These are phyloP conservation scores for Candida pseudoviswanathii DNA, from an alignment of 1,139 yeast species.

Conservation along the genomic window DNA sequence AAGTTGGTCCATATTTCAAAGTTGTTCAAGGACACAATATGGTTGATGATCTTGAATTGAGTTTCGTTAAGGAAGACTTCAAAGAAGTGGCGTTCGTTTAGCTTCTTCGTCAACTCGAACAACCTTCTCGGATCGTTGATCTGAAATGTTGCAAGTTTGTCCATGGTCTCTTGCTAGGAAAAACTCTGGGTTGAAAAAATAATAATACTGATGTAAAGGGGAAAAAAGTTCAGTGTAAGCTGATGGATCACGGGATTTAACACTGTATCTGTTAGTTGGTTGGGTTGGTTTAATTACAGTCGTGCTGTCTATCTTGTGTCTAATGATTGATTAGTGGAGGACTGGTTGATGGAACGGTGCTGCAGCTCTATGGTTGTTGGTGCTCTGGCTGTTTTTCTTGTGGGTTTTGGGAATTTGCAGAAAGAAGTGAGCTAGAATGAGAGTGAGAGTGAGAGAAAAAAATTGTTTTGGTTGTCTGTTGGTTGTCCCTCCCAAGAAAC, in stretches of 20 bases:
- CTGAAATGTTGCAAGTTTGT: conserved; percentile 46
- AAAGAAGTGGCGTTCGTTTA: conserved; percentile 52
- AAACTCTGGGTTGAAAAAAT: not conserved
- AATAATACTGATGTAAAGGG: not conserved
- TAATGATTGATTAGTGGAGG: conserved; percentile 3
- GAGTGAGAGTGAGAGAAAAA: not conserved
- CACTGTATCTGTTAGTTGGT: not conserved
- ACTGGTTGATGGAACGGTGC: not conserved
- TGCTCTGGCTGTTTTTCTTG: not conserved
- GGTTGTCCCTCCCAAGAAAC: not conserved
- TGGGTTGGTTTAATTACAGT: not conserved
- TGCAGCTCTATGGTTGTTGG: not conserved
- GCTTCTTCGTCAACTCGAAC: conserved; percentile 48
- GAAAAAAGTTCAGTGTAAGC: not conserved
- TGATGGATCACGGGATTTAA: too few species aligned
- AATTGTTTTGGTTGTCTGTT: not conserved
- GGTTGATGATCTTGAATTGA: conserved; percentile 56
- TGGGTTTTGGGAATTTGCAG: not conserved
- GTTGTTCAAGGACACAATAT: conserved; percentile 35
- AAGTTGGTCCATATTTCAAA: conserved; percentile 53
- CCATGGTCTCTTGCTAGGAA: conserved; percentile 26
- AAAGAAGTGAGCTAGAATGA: not conserved
- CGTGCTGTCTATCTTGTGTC: not conserved
- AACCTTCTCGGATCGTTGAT: conserved; percentile 42
- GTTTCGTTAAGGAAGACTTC: conserved; percentile 62